phyloP scores from a whole-genome alignment of 495 filamentous ascomycete species.

The Penicillium turbatum region DNA sequence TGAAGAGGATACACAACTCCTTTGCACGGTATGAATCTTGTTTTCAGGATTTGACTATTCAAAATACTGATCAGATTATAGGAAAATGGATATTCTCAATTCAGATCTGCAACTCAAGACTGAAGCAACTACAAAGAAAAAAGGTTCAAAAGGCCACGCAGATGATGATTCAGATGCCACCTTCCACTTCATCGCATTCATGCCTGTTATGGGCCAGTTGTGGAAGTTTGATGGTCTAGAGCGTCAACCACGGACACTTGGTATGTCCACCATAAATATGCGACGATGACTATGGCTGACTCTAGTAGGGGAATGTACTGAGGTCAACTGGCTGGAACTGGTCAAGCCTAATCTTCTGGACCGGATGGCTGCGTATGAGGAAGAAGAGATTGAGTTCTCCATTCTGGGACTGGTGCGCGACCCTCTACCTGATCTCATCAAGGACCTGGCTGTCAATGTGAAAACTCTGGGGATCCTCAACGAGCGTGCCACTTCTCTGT shows the following conservation, averaged over 20 bases:
- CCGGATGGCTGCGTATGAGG: conserved; percentile 51
- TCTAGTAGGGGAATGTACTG: conserved; percentile 31
- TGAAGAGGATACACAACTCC: conserved; percentile 80
- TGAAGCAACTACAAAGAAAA: conserved; percentile 50
- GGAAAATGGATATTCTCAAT: conserved; percentile 74
- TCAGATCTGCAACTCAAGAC: conserved; percentile 66
- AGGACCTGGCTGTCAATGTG: conserved; percentile 46
- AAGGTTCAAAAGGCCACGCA: conserved; percentile 28
- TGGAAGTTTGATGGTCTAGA: conserved; percentile 93
- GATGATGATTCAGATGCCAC: conserved; percentile 48
- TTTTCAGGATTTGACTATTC: background rate
- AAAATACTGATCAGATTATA: conserved; percentile 17
- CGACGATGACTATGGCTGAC: background rate
- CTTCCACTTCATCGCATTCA: conserved; percentile 88
- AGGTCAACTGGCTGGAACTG: conserved; percentile 48
- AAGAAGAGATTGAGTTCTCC: conserved; percentile 55
- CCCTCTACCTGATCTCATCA: conserved; percentile 40
- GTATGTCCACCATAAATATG: conserved; percentile 38
- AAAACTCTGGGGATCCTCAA: conserved; percentile 35
- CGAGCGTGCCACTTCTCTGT: conserved; percentile 24
- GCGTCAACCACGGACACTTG: conserved; percentile 64
- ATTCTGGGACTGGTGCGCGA: conserved; percentile 52
- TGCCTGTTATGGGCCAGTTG: conserved; percentile 67
- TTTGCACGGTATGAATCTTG: conserved; percentile 63
- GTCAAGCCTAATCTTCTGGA: conserved; percentile 44